These are phyloP conservation scores for Fusarium hostae DNA, from an alignment of 2,329 filamentous ascomycete species.

Conservation along the genomic window DNA sequence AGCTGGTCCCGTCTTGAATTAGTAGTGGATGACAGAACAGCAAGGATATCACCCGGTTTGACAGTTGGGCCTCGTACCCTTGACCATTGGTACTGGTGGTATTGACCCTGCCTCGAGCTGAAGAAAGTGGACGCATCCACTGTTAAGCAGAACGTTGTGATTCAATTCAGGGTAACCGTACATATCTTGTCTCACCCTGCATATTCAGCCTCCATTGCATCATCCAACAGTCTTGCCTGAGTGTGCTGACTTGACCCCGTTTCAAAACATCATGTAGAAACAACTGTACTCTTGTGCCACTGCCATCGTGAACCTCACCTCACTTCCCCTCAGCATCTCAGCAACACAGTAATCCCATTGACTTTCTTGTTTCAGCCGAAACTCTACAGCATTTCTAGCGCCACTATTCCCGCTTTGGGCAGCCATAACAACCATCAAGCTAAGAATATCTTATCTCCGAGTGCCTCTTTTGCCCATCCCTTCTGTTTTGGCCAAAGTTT, in stretches of 20 bases:
- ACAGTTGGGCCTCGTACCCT: conserved; percentile 21
- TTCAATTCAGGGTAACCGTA: conserved; percentile 19
- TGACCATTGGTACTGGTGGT: not conserved
- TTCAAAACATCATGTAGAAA: conserved; percentile 8
- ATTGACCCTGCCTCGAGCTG: not conserved
- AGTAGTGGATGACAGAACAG: conserved; percentile 32
- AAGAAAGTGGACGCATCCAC: not conserved
- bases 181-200: not conserved
- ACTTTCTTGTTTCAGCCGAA: conserved; percentile 3
- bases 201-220: conserved; percentile 24
- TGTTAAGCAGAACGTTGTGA: conserved; percentile 17
- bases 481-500: conserved; percentile 19
- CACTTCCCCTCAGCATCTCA: not conserved
- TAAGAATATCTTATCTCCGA: not conserved
- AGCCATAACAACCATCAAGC: conserved; percentile 15
- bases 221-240: not conserved
- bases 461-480: conserved; percentile 1
- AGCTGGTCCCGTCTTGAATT: conserved; percentile 33
- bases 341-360: not conserved
- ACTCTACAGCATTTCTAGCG: not conserved
- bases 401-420: conserved; percentile 16
- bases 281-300: conserved; percentile 5
- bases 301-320: conserved; percentile 21
- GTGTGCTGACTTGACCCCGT: not conserved
- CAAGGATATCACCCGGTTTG: conserved; percentile 34